Base-by-base conservation (phyloP, 768 basidiomycete genomes). In the Boletus tomentosulus region DNA sequence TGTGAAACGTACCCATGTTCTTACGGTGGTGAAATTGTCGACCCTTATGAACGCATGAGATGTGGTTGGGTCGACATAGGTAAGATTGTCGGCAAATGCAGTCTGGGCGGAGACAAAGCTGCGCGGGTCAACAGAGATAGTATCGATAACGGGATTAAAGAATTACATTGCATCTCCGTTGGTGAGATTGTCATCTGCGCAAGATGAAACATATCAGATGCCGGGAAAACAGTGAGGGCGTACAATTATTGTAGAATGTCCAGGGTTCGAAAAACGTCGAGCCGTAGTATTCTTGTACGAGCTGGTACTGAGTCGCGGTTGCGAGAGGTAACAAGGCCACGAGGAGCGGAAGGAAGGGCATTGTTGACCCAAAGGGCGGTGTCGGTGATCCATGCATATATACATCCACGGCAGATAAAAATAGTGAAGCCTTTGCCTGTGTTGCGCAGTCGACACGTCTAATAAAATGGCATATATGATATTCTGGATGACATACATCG, bases 31-130 rank as follows among this genome's bases (percentile, higher is more conserved):
- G 28, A 77, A 80, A 64, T 89, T 89, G 71, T 90, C 89, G 12
- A 90, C 87, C 62, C 78, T 81, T 63, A 91, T 85, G 62, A 91
- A 81, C 2, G 87, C 88, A 56, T 86, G 85, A 13, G 83, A 85
- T 3, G 86, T 85, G 16, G 73, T 58, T 8, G 76, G 27, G 58
- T 90, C 84, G 41, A 87, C 77, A 61, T 77, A 87, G 2, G 85
- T 79, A 34, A 89, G 80, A 53, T 78, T 68, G 35, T 76, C 69
- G 6, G 77, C 70, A 33, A 71, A 64, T 4, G 79, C 84, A 13
- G 71, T 70, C 46, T 62, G 55, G 11, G 65, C 66, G 1, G 77
- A 78, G 39, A 83, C 72, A 59, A 78, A 86, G 42, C 81, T 83
- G 54, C 16, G 46, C 49, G 55, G 31, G 48, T 57, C 53, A 52